phyloP scores from a whole-genome alignment of 2,329 filamentous ascomycete genomes.

The Cryphonectria naterciae region DNA sequence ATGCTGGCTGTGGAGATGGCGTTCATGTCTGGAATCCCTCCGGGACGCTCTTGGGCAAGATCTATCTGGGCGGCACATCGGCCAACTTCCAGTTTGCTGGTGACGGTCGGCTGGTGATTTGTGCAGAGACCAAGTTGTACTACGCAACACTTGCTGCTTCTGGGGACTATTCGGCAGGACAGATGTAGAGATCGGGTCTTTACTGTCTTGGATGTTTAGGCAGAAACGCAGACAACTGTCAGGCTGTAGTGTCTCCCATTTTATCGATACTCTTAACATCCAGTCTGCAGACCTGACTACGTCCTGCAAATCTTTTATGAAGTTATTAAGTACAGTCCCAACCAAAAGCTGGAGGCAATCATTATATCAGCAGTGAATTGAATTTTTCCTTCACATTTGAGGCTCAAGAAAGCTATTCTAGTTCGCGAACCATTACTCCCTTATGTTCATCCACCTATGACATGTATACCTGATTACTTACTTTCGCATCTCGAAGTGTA shows the following conservation, averaged over 20 bases:
- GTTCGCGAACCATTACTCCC: no score
- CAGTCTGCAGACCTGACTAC: background rate
- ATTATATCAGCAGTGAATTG: no score
- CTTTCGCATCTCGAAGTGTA: no score
- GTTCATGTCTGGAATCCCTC: slow-evolving; percentile 54
- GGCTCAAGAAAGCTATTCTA: no score
- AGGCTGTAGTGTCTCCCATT: background rate
- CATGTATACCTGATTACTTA: no score
- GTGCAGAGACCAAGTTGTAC: slow-evolving; percentile 46
- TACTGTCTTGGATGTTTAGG: background rate
- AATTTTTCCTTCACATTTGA: no score
- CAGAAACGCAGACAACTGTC: background rate
- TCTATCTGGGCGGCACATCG: slow-evolving; percentile 51
- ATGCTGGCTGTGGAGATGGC: slow-evolving; percentile 55
- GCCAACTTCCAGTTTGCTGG: slow-evolving; percentile 57
- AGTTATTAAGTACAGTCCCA: no score
- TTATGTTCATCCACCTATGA: no score
- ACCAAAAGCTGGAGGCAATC: no score
- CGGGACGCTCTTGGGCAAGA: slow-evolving; percentile 59
- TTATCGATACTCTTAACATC: background rate
- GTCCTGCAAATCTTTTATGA: no score
- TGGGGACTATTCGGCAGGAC: slow-evolving; percentile 18
- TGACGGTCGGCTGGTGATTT: slow-evolving; percentile 45
- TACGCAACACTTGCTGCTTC: slow-evolving; percentile 40
- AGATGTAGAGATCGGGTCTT: slow-evolving; percentile 7